Evolutionary conservation across 1,139 yeast species (phyloP).

Genomic region (Barnettozyma hawaiiensis): DNA sequence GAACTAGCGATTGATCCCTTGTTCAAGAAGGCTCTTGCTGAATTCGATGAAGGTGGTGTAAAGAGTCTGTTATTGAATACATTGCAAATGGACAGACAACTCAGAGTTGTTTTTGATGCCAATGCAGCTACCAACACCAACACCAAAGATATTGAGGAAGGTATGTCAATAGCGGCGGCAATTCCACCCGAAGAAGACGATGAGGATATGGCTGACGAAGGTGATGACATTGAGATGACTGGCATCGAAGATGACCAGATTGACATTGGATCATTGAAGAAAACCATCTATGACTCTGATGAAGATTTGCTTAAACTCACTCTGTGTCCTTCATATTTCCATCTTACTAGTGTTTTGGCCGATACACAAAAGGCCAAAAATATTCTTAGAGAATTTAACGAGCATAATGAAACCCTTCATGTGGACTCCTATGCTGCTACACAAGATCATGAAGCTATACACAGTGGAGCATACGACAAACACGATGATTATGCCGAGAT

Average conservation of each 20-base stretch:
- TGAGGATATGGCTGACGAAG: constrained; percentile 12
- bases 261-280: constrained; percentile 27
- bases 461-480: constrained; percentile 44
- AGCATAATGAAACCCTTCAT: constrained; percentile 22
- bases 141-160: constrained; percentile 10
- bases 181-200: constrained; percentile 18
- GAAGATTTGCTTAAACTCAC: constrained; percentile 37
- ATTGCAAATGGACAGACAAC: constrained; percentile 34
- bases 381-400: constrained; percentile 37
- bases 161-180: constrained; percentile 12
- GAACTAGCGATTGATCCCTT: constrained; percentile 82
- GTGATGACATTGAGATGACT: constrained; percentile 23
- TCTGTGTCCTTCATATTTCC: constrained; percentile 60
- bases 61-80: constrained; percentile 75
- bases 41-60: constrained; percentile 95
- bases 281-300: constrained; percentile 30
- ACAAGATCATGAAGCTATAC: constrained; percentile 38
- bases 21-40: constrained; percentile 83
- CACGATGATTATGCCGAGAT: constrained; percentile 46
- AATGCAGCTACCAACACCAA: constrained; percentile 18
- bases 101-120: constrained; percentile 38
- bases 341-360: constrained; percentile 49
- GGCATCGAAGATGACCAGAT: constrained; percentile 18
- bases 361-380: constrained; percentile 55
- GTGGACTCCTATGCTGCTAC: constrained; percentile 41